Percentiles rank a stretch among this genome's conserved stretches.
phyloP scores from a whole-genome alignment of 306 rosid genomes.

The Notholithocarpus densiflorus region DNA sequence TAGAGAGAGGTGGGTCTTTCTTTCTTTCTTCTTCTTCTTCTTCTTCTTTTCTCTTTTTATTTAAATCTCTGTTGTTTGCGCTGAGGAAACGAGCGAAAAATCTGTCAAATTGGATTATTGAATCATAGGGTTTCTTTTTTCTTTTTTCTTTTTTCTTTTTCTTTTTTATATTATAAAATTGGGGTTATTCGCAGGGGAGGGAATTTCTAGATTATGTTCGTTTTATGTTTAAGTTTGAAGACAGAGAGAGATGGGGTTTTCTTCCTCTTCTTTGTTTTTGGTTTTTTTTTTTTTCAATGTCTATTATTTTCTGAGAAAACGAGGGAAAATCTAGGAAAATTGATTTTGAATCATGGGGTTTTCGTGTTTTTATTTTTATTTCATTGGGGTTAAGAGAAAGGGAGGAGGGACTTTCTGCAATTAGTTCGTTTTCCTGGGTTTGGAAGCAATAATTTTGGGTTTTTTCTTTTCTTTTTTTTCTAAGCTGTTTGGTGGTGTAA shows the following conservation, averaged over 20 bases:
- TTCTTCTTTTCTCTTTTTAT: neutral
- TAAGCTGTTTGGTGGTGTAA: neutral
- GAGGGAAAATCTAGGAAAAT: too few species aligned
- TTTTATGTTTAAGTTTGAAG: too few species aligned
- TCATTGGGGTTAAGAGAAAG: neutral
- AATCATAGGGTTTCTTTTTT: too few species aligned
- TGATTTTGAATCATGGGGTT: too few species aligned
- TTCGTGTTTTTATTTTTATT: neutral
- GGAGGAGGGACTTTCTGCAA: neutral
- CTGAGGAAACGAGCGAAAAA: too few species aligned
- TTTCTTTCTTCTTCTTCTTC: neutral
- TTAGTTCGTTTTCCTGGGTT: neutral
- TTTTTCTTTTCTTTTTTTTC: neutral
- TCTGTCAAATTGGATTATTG: too few species aligned
- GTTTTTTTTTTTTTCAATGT: neutral
- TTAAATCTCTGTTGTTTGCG: too few species aligned
- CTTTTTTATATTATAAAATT: too few species aligned
- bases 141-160: too few species aligned
- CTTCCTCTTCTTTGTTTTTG: neutral
- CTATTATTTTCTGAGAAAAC: neutral
- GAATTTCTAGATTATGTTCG: too few species aligned
- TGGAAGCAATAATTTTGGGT: neutral
- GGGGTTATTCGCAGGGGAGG: too few species aligned
- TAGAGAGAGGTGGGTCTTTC: conserved; percentile 77
- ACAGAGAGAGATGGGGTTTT: too few species aligned